Base-by-base conservation (phyloP, 306 rosid genomes). In the Chamaecrista fasciculata region DNA sequence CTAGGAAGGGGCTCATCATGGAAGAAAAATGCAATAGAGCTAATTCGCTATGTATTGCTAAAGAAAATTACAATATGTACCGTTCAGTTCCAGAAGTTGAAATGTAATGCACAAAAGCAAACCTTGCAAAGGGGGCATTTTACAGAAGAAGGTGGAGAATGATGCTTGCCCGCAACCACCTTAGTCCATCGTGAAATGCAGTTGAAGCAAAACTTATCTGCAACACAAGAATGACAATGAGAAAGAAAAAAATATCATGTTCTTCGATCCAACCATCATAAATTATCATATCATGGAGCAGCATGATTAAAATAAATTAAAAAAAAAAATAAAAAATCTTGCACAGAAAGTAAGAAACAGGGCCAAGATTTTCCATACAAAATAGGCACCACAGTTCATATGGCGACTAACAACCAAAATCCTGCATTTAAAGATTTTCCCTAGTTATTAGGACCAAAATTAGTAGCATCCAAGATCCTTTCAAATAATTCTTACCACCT, bases 91-190 rank as follows among this genome's bases (percentile, higher is more conserved):
- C 42, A 43, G 56, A 51, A 82, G 43, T 20, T 48, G 36, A 16
- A 62, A 9, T 57, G 58, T 5, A 72, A 15, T 10, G 40, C 52
- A 66, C 48, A 8, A 63, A 66, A 76, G 8, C 71, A 49, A 76
- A 90, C 98, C 97, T 93, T 93, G 88, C 98, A 93, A 37, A 90
- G 86, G 58, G 98, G 98, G 57, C 98, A 93, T 64, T 83, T 88
- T 6, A 93, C 79, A 42, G 85, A 85, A 44, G 91, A 66, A 68
- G 76, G 77, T 15, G 80, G 61, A 76, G 63, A 36, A 47, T 67
- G 71, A 58, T 63, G 86, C 78, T 88, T 90, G 64, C 74, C 58
- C 57, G 90, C 60, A 79, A 85, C 82, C 31, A 93, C 92, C 61
- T 86, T 90, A 67, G 85, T 69, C 98, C 98, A 93, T 37, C 90